Evolutionary conservation across 768 basidiomycete genomes (phyloP), one percentile per base, ranked within the genome.

Genomic region (Galerina sulciceps): DNA sequence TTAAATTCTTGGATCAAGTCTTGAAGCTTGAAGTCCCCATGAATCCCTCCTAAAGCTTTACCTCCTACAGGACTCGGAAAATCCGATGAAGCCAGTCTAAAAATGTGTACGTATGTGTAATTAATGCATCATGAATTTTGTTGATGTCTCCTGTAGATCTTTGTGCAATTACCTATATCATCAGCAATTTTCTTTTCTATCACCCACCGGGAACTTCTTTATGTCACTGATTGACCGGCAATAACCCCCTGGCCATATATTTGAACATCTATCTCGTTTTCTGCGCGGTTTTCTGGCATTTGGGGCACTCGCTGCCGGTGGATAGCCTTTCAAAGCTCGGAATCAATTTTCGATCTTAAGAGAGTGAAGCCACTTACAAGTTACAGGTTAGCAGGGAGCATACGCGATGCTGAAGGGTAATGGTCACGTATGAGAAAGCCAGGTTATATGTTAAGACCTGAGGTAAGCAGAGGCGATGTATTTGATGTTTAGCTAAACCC

Each of bases 201-300:
- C 89, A 4, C 84, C 87, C 3, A 80, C 77, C 84, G 90, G 15
- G 74, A 83, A 31, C 76, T 93, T 4, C 79, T 91, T 40, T 92
- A 90, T 58, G 85, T 88, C 10, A 89, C 88, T 9, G 88, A 88
- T 64, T 41, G 66, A 70, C 40, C 69, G 73, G 31, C 62, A 63
- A 10, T 73, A 69, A 23, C 59, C 65, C 14, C 77, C 82, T 20
- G 75, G 79, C 10, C 83, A 88, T 62, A 65, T 69, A 18, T 84
- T 91, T 53, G 90, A 92, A 60, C 90, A 93, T 65, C 74, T 93
- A 23, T 85, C 90, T 10, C 91, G 90, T 71, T 93, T 91, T 75
- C 78, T 90, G 47, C 89, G 90, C 0, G 90, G 91, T 14, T 74
- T 91, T 14, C 76, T 93, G 48, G 89, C 90, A 4, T 78, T 93